A percentile compares a stretch with the other conserved stretches of the same genome.
phyloP scores from a whole-genome alignment of 176 grass and related monocot genomes.

The Secale cereale region DNA sequence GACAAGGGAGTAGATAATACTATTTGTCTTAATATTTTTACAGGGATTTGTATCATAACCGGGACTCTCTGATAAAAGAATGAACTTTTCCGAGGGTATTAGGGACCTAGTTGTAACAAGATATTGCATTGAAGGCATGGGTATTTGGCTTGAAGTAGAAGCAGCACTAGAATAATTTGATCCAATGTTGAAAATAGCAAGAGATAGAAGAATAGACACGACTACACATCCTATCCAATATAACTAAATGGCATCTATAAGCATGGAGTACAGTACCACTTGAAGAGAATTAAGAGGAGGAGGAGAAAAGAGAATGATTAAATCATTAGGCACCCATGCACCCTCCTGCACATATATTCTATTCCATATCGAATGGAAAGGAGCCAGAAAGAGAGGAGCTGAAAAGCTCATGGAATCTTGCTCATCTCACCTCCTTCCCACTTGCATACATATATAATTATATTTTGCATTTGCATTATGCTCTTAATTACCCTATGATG shows the following conservation, averaged over 20 bases:
- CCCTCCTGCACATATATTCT: neutral
- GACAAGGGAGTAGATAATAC: no score
- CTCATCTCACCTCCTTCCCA: neutral
- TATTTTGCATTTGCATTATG: neutral
- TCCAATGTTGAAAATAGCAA: neutral
- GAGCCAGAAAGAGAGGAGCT: neutral
- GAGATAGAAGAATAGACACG: neutral
- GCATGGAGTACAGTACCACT: neutral
- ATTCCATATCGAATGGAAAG: neutral
- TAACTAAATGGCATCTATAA: neutral
- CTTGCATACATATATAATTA: neutral
- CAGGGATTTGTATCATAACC: neutral
- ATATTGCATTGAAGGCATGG: neutral
- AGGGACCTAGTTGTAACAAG: neutral
- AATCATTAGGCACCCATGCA: neutral
- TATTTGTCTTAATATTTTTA: neutral
- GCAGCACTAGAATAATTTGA: slow-evolving; percentile 1
- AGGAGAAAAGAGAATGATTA: neutral
- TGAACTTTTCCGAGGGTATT: no score
- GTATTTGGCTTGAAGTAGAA: neutral
- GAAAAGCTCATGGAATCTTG: neutral
- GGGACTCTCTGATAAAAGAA: no score
- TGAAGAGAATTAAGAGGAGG: slow-evolving; percentile 6
- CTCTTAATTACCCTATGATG: neutral
- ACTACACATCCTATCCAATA: neutral